phyloP scores from a whole-genome alignment of 768 basidiomycete genomes.

The Phlegmacium glaucopus region DNA sequence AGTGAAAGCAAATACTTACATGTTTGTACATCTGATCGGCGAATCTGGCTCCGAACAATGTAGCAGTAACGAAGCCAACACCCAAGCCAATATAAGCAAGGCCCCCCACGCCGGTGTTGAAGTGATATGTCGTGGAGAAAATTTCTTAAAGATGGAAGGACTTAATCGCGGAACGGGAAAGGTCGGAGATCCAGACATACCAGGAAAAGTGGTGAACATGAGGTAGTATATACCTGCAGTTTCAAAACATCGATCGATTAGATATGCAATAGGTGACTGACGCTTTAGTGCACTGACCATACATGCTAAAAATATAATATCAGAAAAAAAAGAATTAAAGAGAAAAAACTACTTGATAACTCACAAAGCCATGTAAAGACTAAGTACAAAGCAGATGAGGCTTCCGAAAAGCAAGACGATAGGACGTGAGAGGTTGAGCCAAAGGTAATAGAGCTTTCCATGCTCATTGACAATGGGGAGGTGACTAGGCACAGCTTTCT shows the following conservation, averaged over 20 bases:
- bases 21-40: slow-evolving; percentile 46
- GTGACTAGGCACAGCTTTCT: slow-evolving; percentile 35
- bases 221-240: slow-evolving; percentile 59
- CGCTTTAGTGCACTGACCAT: slow-evolving; percentile 32
- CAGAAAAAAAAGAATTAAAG: slow-evolving; percentile 3
- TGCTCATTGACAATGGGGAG: slow-evolving; percentile 25
- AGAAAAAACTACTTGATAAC: slow-evolving; percentile 22
- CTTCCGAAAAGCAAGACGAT: slow-evolving; percentile 54
- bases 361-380: slow-evolving; percentile 70
- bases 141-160: slow-evolving; percentile 27
- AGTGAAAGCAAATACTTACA: slow-evolving; percentile 27
- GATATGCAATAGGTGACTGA: background rate
- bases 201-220: slow-evolving; percentile 66
- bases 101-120: slow-evolving; percentile 49
- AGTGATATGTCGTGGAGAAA: slow-evolving; percentile 50
- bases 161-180: background rate
- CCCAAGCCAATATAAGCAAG: slow-evolving; percentile 55
- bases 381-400: slow-evolving; percentile 68
- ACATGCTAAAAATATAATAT: slow-evolving; percentile 35
- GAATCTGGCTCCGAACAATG: slow-evolving; percentile 45
- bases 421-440: no score
- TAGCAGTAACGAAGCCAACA: slow-evolving; percentile 48
- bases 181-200: no score
- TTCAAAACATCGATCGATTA: background rate
- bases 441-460: slow-evolving; percentile 39